Base-by-base conservation (phyloP, 345 rosid genomes). In the Boechera stricta region DNA sequence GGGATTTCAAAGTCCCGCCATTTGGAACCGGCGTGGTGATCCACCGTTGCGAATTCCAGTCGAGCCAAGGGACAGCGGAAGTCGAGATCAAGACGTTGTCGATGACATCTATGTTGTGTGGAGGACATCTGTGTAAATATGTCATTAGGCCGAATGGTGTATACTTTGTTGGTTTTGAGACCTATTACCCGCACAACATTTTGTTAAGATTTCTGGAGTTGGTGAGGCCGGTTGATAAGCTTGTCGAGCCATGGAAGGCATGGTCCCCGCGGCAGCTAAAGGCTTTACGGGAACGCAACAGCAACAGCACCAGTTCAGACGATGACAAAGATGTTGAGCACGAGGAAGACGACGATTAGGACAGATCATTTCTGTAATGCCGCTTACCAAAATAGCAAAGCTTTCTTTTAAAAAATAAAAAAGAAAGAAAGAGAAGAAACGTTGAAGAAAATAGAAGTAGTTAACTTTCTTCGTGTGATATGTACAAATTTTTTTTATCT, bases 211-310 rank as follows among this genome's bases (percentile, higher is more conserved):
- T 78, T 58, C 3, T 78, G 8, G 81, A 78, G 63, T 72, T 78
- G 39, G 68, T 78, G 7, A 72, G 81, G 68, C 73, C 77, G 24
- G 77, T 78, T 58, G 72, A 65, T 6, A 78, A 32, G 76, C 81
- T 78, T 58, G 49, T 78, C 29, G 77, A 78, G 62, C 81, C 81
- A 21, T 78, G 81, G 81, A 78, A 72, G 56, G 77, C 72, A 3
- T 78, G 81, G 77, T 78, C 81, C 2, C 81, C 81, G 0, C n/a
- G 39, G 11, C 81, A 78, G 73, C 56, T 78, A 7, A 59, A 65
- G 29, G 77, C 62, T 42, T 29, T 78, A 28, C 72, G 81, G 12
- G 62, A 36, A 35, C 73, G 32, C 29, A 71, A 51, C 5, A 16
- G 24, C 28, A 71, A 49, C 11, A 3, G 11, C 11, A 39, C 54